Base-by-base conservation (phyloP, 768 basidiomycete species). In the Hemileccinum impolitum region DNA sequence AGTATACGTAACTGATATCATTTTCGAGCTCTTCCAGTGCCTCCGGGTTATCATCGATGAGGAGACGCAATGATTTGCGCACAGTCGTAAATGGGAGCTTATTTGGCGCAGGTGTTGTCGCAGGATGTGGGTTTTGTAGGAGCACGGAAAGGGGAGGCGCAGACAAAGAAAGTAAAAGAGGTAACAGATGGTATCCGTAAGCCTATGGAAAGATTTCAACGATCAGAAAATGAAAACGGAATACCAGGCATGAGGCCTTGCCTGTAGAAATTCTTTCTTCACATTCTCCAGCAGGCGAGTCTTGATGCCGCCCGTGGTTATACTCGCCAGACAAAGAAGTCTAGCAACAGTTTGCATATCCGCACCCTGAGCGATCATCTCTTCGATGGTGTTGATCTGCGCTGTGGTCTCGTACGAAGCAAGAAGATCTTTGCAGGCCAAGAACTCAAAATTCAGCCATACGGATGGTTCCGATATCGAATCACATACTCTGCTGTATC, bases 1-100 rank as follows among this genome's bases (percentile, higher is more conserved):
- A 96, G 71, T 96, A 99, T 31, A 92, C 90, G 65, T 90, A 98
- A 52, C 90, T 86, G 66, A 97, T 90, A 67, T 99, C 96, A 62
- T 91, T 91, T 62, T 96, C 93, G 30, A 87, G 77, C 61, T 89
- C 87, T 52, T 87, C 88, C 25, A 85, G 68, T 9, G 81, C 81
- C 58, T 90, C 88, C 40, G 79, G 76, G 52, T 73, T 82, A 52
- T 94, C 91, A 56, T 98, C 95, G 60, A 96, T 91, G 14, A 98
- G 76, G n/a, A 98, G 79, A 25, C 93, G 84, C 7, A 98, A 76
- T 0, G 85, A 81, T 68, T 94, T 95, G 41, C 94, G 82, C 21
- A 94, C 69, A 7, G 74, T 50, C 9, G 76, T 60, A 66, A 87
- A 97, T 2, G 91, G 86, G 48, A 84, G 82, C 70, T 85, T 94